Conservation (phyloP, 2,329 filamentous ascomycete genomes). For the Madurella mycetomatis region DNA sequence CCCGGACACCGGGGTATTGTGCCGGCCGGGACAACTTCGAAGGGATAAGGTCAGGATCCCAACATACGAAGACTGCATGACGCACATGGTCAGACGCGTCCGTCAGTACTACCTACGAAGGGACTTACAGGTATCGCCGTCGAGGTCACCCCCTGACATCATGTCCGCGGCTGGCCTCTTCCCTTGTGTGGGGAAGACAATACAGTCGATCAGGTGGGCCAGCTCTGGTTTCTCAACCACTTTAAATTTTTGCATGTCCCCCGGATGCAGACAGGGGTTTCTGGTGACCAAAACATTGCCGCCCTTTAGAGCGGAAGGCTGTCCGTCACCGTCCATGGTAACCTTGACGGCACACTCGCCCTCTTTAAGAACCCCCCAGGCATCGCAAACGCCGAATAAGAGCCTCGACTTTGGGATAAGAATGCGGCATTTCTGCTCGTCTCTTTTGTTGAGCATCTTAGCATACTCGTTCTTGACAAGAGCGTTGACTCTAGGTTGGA, state of each 20-base stretch:
- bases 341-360: slow-evolving; percentile 37
- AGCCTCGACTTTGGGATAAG: slow-evolving; percentile 35
- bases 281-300: slow-evolving; percentile 38
- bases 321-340: slow-evolving; percentile 34
- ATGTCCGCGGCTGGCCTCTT: slow-evolving; percentile 36
- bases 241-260: slow-evolving; percentile 40
- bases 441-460: slow-evolving; percentile 32
- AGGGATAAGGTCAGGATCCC: slow-evolving; percentile 39
- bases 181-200: slow-evolving; percentile 37
- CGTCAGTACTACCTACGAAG: neutral
- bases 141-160: slow-evolving; percentile 41
- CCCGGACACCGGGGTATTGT: slow-evolving; percentile 36
- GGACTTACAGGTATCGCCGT: slow-evolving; percentile 37
- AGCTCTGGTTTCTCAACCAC: slow-evolving; percentile 34
- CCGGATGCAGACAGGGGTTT: slow-evolving; percentile 41
- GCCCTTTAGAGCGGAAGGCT: slow-evolving; percentile 31
- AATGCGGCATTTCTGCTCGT: slow-evolving; percentile 36
- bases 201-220: slow-evolving; percentile 37
- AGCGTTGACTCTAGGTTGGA: slow-evolving; percentile 26
- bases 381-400: slow-evolving; percentile 38
- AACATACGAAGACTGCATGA: slow-evolving; percentile 36
- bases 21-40: slow-evolving; percentile 33
- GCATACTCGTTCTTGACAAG: slow-evolving; percentile 32
- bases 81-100: too few species aligned
- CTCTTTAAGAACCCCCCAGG: slow-evolving; percentile 32